Base-by-base conservation (phyloP, 2,329 filamentous ascomycete genomes). In the Talaromyces rugulosus region DNA sequence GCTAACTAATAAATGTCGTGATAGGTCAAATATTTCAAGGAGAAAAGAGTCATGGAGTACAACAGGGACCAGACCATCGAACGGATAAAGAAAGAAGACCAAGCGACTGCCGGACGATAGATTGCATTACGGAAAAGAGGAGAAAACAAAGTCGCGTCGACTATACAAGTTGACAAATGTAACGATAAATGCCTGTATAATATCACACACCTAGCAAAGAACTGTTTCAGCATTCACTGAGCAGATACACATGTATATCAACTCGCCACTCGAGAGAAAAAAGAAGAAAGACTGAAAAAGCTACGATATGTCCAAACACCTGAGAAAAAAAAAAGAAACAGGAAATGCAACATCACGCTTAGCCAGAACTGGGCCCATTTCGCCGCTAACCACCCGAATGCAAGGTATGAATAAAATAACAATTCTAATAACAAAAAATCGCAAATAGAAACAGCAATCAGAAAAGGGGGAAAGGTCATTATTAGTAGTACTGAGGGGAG, bases 11-110 rank as follows among this genome's bases (percentile, higher is more conserved):
- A 51, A 18, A 59, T 50, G 28, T 5, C 44, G 51, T 57, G 27
- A 16, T 44, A 95, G 91, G 90, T 97, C 64, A 92, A 92, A 78
- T 98, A 99, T 78, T 99, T 99, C 80, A 97, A 98, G 82, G 93
- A 97, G 78, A 90, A 92, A 79, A 85, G 95, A 70, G 91, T 98
- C 40, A 94, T 96, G 78, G 95, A 99, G 69, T 85, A 90, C 72
- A 90, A 96, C 70, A 92, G 94, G 77, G 89, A 90, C 71, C 82
- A 88, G 77, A 89, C 91, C 28, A 80, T 96, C 66, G 88, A 89
- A 69, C 86, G 87, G 72, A 85, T 96, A 69, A 83, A 89, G 73
- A 83, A 82, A 54, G 89, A 94, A 74, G 89, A 90, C 65, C 91
- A 89, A 12, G 81, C 83, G 66, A 82, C 84, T 75, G 65, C 58